These are phyloP conservation scores for Trypanosoma mega DNA, from an alignment of 208 protist species.

Conservation along the genomic window DNA sequence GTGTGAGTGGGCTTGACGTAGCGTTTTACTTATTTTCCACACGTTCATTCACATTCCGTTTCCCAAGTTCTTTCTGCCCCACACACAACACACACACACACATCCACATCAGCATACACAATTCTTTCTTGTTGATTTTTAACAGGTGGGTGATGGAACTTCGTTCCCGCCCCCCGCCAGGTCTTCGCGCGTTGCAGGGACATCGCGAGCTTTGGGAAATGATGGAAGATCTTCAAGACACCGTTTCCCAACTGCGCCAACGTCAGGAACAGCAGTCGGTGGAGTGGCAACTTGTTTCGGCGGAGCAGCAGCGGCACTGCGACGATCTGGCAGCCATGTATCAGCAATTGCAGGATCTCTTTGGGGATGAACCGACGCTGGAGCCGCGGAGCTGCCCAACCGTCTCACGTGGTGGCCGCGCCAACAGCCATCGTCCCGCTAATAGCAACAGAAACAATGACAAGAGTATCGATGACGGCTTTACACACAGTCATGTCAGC, in stretches of 20 bases:
- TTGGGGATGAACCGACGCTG: background rate
- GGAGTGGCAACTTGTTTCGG: constrained; percentile 12
- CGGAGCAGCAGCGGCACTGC: constrained; percentile 28
- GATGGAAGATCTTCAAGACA: constrained; percentile 11
- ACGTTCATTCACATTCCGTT: too few relatives aligned
- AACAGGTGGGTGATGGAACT: background rate
- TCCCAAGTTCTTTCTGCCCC: too few relatives aligned
- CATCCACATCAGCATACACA: too few relatives aligned
- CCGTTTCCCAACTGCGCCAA: constrained; percentile 6
- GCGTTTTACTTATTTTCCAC: too few relatives aligned
- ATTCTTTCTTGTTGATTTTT: too few relatives aligned
- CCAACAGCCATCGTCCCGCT: too few relatives aligned
- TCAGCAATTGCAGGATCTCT: constrained; percentile 23
- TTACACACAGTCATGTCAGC: too few relatives aligned
- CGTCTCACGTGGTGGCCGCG: too few relatives aligned
- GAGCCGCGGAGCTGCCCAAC: background rate
- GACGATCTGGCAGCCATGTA: constrained; percentile 24
- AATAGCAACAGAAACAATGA: background rate
- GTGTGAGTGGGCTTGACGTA: too few relatives aligned
- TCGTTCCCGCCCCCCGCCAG: background rate
- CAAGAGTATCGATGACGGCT: background rate
- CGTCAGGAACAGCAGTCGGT: constrained; percentile 16
- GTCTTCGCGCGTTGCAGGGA: background rate
- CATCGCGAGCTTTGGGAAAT: constrained; percentile 9
- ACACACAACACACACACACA: too few relatives aligned